Percentiles rank a stretch among this genome's conserved stretches.
Evolutionary conservation across 1,139 yeast genomes (phyloP).

Genomic region (Diutina ranongensis): DNA sequence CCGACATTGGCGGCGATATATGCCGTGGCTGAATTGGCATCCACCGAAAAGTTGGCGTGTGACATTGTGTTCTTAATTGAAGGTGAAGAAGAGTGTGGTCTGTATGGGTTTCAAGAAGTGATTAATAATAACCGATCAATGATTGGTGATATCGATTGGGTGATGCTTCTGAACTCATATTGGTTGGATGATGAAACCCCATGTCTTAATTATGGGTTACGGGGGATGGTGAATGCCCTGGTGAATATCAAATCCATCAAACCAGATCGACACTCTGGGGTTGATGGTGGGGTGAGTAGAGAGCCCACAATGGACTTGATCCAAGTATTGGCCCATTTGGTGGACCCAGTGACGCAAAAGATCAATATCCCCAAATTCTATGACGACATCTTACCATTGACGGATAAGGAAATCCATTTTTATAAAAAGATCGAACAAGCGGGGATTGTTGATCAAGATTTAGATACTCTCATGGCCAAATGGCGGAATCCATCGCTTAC

Average conservation of each 20-base stretch:
- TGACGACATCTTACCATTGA: conserved; percentile 47
- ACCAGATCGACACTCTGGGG: conserved; percentile 93
- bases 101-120: conserved; percentile 69
- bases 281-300: conserved; percentile 82
- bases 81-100: conserved; percentile 94
- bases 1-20: conserved; percentile 84
- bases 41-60: conserved; percentile 39
- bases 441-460: conserved; percentile 20
- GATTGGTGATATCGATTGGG: conserved; percentile 77
- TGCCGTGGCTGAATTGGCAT: conserved; percentile 68
- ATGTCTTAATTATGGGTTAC: conserved; percentile 83
- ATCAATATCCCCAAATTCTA: conserved; percentile 63
- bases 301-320: conserved; percentile 88
- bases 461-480: conserved; percentile 56
- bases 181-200: conserved; percentile 90
- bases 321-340: conserved; percentile 53
- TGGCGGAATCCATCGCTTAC: conserved; percentile 92
- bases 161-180: conserved; percentile 78
- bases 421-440: conserved; percentile 50
- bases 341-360: conserved; percentile 40
- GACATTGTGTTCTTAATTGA: conserved; percentile 82
- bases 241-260: conserved; percentile 56
- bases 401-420: conserved; percentile 41
- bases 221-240: conserved; percentile 83
- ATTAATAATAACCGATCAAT: conserved; percentile 36